phyloP scores from a whole-genome alignment of 2,329 filamentous ascomycete genomes.

The Ophiosphaerella herpotricha region DNA sequence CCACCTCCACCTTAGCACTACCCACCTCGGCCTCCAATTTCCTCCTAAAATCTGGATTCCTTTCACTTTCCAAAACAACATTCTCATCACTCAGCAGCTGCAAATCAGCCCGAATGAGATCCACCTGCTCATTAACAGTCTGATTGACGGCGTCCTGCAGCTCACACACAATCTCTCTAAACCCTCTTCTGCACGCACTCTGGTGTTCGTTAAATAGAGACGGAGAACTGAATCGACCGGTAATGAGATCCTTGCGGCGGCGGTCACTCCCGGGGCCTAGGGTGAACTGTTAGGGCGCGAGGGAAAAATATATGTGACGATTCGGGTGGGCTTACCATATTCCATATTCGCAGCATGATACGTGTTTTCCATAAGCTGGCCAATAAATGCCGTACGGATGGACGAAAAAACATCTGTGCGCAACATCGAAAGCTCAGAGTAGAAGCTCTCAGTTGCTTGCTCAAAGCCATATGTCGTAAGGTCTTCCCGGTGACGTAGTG shows the following conservation, averaged over 20 bases:
- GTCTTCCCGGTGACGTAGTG: constrained; percentile 32
- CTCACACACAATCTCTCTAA: constrained; percentile 4
- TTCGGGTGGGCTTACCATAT: constrained; percentile 10
- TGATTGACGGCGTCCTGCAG: constrained; percentile 8
- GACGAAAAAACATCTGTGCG: constrained; percentile 15
- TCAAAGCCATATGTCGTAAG: constrained; percentile 38
- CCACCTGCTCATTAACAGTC: constrained; percentile 13
- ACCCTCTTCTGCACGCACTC: constrained; percentile 6
- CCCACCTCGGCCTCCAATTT: constrained; percentile 10
- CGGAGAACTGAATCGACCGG: constrained; percentile 12
- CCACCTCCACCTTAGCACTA: constrained; percentile 10
- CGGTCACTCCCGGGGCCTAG: not conserved
- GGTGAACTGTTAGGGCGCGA: not conserved
- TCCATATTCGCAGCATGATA: constrained; percentile 26
- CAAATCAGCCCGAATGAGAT: constrained; percentile 18
- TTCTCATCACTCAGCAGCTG: constrained; percentile 22
- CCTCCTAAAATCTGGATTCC: constrained; percentile 18
- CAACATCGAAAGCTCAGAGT: constrained; percentile 7
- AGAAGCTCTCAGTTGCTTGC: constrained; percentile 26
- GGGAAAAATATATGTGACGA: not conserved
- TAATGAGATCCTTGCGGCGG: constrained; percentile 19
- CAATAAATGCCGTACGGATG: constrained; percentile 21
- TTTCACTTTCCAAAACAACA: constrained; percentile 23
- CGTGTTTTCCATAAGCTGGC: constrained; percentile 17
- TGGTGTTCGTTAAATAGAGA: constrained; percentile 16